Base-by-base conservation (phyloP, 371 early-diverging fungal species). In the Haplosporangium sp. region DNA sequence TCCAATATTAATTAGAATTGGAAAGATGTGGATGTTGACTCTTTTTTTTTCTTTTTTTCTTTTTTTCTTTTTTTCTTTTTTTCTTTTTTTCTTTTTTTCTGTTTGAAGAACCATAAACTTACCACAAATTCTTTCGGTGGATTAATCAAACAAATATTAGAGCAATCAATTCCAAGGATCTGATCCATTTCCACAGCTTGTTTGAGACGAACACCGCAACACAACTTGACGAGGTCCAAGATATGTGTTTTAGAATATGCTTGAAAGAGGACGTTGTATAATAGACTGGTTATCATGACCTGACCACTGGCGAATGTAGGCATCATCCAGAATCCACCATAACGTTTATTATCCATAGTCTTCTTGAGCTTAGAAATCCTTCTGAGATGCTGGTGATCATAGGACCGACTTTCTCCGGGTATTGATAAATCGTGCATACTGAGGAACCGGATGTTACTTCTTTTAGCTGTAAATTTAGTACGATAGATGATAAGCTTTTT, bases 281-380 rank as follows among this genome's bases (percentile, higher is more conserved):
- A 60, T 13, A 86, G 44, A 9, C 77, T 77, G 37, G 82, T 84
- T 1, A 86, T 84, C 7, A 88, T 74, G 5, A 88, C 88, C 52
- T 88, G 84, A 1, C 88, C 88, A 52, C 85, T 83, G 0, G 88
- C 88, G 65, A 86, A 88, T 2, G 85, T 74, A 4, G 88, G 86
- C 1, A 86, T 81, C 79, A 79, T 79, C 67, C 71, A 67, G 55
- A 74, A 70, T 44, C 71, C 71, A 11, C 55, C 55, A 34, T 1
- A 3, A 34, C 34, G 20, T 10, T 35, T 34, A 17, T 52, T 45
- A 1, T 52, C 10, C 2, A 56, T 44, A 37, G 19, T 59, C 2
- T 50, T 20, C 15, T 37, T 62, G 4, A n/a, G 6, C 2, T 58
- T 59, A 40, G 68, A 7, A 45, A 57, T 55, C 7, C 3, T 6